Conservation (phyloP, 1,284 basidiomycete species). For the Tilletia indica region DNA sequence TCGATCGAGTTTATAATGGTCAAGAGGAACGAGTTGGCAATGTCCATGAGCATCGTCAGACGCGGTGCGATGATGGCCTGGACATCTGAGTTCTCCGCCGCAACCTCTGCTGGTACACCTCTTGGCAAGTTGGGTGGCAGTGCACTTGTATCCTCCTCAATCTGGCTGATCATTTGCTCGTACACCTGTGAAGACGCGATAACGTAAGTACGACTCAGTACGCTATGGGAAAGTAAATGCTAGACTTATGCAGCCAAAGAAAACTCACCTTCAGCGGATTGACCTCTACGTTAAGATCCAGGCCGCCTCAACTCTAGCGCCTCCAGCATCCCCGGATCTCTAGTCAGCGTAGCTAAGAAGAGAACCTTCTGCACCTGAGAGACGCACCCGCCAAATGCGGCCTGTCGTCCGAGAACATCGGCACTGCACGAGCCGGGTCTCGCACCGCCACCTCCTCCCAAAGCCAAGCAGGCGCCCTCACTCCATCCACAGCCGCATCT, state of each 20-base stretch:
- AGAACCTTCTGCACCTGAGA: too few relatives aligned
- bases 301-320: slow-evolving; percentile 76
- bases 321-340: slow-evolving; percentile 86
- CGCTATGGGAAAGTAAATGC: too few relatives aligned
- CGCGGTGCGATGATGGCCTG: slow-evolving; percentile 95
- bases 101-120: slow-evolving; percentile 88
- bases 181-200: slow-evolving; percentile 67
- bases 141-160: slow-evolving; percentile 90
- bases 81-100: slow-evolving; percentile 86
- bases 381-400: slow-evolving; percentile 15
- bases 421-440: not conserved
- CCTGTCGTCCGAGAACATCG: not conserved
- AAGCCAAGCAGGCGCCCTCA: slow-evolving; percentile 12
- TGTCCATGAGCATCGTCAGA: slow-evolving; percentile 97
- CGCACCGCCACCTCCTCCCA: not conserved
- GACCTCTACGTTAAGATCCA: too few relatives aligned
- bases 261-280: slow-evolving; percentile 76
- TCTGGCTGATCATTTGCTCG: slow-evolving; percentile 97
- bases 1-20: slow-evolving; percentile 99
- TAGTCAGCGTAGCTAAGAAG: slow-evolving; percentile 92
- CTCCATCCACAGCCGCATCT: too few relatives aligned
- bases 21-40: slow-evolving; percentile 90
- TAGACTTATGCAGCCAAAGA: not conserved
- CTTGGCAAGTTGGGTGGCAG: slow-evolving; percentile 85
- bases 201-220: too few relatives aligned